These are phyloP conservation scores for Saccharomycopsis sp. DNA, from an alignment of 805 yeast species.

Conservation along the genomic window DNA sequence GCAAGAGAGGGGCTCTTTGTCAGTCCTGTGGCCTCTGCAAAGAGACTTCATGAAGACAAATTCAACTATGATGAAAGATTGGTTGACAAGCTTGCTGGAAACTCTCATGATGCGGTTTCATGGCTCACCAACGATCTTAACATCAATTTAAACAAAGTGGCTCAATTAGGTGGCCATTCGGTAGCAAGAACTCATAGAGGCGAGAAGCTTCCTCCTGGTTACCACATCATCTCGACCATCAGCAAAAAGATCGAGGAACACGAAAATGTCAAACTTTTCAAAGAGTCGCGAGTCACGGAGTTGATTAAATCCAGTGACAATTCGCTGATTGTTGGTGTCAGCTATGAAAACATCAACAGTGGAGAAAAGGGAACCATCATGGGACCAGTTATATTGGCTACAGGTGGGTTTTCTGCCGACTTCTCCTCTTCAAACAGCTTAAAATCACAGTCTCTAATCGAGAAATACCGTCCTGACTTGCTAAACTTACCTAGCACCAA, in stretches of 20 bases:
- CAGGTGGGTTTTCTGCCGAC: conserved; percentile 53
- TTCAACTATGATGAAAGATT: conserved; percentile 21
- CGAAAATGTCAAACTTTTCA: conserved; percentile 32
- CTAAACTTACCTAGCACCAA: conserved; percentile 47
- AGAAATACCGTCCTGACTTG: conserved; percentile 41
- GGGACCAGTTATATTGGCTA: conserved; percentile 41
- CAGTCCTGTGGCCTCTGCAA: conserved; percentile 11
- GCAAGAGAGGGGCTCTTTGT: conserved; percentile 29
- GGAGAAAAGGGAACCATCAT: conserved; percentile 28
- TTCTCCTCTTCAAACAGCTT: conserved; percentile 28
- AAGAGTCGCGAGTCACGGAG: conserved; percentile 35
- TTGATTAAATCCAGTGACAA: conserved; percentile 27
- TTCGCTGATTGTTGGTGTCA: conserved; percentile 36
- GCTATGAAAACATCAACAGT: conserved; percentile 29
- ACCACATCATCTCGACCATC: conserved; percentile 45
- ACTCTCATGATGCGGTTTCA: conserved; percentile 30
- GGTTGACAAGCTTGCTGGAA: conserved; percentile 26
- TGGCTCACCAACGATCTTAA: conserved; percentile 30
- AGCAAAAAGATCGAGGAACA: conserved; percentile 32
- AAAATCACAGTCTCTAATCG: conserved; percentile 28
- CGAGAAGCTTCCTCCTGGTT: conserved; percentile 51
- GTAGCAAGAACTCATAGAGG: conserved; percentile 37
- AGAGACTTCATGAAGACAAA: not conserved
- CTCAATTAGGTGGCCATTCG: conserved; percentile 37
- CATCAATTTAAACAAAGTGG: conserved; percentile 31